Evolutionary conservation across 495 filamentous ascomycete species (phyloP).

Genomic region (Mycothermus thermophilus): DNA sequence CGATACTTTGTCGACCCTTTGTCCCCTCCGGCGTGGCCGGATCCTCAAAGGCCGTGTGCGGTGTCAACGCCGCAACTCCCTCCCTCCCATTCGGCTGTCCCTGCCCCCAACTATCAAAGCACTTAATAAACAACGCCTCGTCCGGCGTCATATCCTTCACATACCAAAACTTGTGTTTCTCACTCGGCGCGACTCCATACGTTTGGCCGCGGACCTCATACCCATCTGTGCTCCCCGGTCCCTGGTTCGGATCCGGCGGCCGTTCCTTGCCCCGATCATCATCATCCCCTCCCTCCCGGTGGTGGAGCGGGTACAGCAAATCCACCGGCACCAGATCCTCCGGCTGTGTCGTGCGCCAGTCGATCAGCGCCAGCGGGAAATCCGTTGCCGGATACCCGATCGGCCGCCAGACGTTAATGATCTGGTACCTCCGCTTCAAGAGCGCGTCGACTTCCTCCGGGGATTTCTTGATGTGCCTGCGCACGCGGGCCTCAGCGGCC

Average conservation of each 20-base stretch:
- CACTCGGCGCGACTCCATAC: constrained; percentile 46
- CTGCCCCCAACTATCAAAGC: constrained; percentile 57
- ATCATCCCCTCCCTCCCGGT: constrained; percentile 45
- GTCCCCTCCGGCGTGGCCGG: constrained; percentile 48
- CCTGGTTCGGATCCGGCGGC: constrained; percentile 13
- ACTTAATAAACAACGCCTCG: constrained; percentile 70
- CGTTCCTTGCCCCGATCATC: constrained; percentile 29
- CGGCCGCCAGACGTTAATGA: constrained; percentile 82
- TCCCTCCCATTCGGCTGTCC: constrained; percentile 26
- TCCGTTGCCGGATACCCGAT: constrained; percentile 56
- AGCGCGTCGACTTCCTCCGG: constrained; percentile 41
- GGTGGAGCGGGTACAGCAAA: constrained; percentile 57
- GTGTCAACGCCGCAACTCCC: constrained; percentile 50
- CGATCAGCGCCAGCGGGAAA: constrained; percentile 60
- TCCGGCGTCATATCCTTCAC: constrained; percentile 65
- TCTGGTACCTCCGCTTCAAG: constrained; percentile 49
- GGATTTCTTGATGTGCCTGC: constrained; percentile 39
- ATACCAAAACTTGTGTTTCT: constrained; percentile 58
- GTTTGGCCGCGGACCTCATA: constrained; percentile 49
- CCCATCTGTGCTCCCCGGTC: constrained; percentile 20
- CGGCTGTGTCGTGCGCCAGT: constrained; percentile 40
- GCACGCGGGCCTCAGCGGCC: constrained; percentile 50
- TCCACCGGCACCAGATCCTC: constrained; percentile 56
- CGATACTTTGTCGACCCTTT: constrained; percentile 66
- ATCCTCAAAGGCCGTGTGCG: constrained; percentile 75